Percentiles rank a stretch among this genome's conserved stretches.
Evolutionary conservation across 2,329 filamentous ascomycete species (phyloP).

Genomic region (Chaetomium globosum): DNA sequence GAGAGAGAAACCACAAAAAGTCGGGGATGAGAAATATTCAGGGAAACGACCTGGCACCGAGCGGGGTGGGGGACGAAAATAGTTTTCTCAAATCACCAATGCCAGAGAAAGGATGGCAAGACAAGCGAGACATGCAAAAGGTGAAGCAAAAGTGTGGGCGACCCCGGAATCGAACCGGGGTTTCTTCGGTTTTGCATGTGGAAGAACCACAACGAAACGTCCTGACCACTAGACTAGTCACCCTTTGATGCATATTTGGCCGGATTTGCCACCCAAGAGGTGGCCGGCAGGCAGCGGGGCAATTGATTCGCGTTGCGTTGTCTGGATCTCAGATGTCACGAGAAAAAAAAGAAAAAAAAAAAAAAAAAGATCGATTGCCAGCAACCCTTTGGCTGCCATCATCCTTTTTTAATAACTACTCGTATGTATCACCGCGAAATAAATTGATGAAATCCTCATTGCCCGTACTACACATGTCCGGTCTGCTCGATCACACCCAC

Average conservation of each 20-base stretch:
- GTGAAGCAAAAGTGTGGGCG: constrained; percentile 27
- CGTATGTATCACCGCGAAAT: background rate
- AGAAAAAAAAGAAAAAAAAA: no score
- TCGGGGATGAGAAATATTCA: no score
- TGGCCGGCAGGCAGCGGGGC: background rate
- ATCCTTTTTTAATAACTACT: background rate
- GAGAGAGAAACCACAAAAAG: no score
- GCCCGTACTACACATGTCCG: no score
- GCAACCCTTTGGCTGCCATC: background rate
- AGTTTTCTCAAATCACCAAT: no score
- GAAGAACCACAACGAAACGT: constrained; percentile 26
- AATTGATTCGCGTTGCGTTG: background rate
- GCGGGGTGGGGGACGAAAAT: no score
- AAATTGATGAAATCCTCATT: background rate
- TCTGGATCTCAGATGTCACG: background rate
- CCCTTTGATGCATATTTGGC: constrained; percentile 13
- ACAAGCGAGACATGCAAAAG: background rate
- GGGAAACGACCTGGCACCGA: no score
- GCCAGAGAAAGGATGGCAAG: no score
- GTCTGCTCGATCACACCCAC: no score
- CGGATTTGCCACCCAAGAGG: background rate
- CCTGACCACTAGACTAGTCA: constrained; percentile 30
- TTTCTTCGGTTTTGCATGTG: constrained; percentile 29
- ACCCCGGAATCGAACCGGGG: constrained; percentile 35
- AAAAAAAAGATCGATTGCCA: no score